Evolutionary conservation across 1,139 yeast species (phyloP), one percentile per base, ranked within the genome.

Genomic region (Sugiyamaella neomexicana): DNA sequence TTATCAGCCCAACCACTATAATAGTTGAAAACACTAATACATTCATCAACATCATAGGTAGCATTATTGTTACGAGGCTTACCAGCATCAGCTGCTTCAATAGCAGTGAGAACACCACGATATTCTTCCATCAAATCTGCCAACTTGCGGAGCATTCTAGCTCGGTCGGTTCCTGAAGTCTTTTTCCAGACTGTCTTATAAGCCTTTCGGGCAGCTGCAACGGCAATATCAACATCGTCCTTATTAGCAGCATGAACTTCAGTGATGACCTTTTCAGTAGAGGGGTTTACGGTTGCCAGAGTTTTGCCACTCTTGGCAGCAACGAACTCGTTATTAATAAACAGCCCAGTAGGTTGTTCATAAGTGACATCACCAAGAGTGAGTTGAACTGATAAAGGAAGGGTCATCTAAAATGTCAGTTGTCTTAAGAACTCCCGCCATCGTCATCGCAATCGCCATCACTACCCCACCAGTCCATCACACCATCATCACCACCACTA

Each of bases 1-100:
- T 88, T 88, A 72, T 88, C 96, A 48, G 93, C 87, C 83, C 88
- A 86, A 13, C 95, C 95, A 43, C 93, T 95, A 65, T 80, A 86
- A 70, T 86, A 87, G 67, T 62, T 58, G 52, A 64, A 62, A 55
- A 74, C 74, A 57, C 72, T 75, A 64, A 81, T 75, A 60, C 83
- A 75, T 66, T 82, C 83, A 43, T 74, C 81, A 52, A 87, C 75
- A 67, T 88, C 95, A 32, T 75, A 79, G 50, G 70, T 64, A 43
- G 71, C 71, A 54, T 77, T 65, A 46, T 86, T 80, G 42, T 43
- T 79, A 16, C 58, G 52, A 8, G 64, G 63, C 67, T 83, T 83
- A 57, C 88, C 88, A 44, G 83, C 75, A 64, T 83, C 86, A 61
- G 76, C 67, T 15, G 85, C 76, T 67, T 83, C 89, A 55, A 83